These are phyloP conservation scores for Talaromyces verruculosus DNA, from an alignment of 2,329 filamentous ascomycete species.

Conservation along the genomic window DNA sequence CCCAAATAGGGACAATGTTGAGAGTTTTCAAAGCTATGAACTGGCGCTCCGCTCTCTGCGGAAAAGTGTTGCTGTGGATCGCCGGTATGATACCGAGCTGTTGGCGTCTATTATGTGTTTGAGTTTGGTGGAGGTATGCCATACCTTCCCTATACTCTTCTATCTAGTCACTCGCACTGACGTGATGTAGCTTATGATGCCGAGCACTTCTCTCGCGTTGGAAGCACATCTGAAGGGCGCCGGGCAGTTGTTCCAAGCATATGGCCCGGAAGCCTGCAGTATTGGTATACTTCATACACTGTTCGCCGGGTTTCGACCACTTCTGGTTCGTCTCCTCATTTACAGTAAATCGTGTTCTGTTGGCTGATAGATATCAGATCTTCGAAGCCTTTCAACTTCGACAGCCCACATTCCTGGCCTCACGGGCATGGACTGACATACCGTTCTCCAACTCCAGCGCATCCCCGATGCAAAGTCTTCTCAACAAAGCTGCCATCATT, in stretches of 20 bases:
- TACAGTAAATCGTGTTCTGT: neutral
- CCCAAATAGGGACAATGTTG: neutral
- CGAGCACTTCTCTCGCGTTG: slow-evolving; percentile 29
- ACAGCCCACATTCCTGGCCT: slow-evolving; percentile 34
- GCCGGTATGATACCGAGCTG: slow-evolving; percentile 27
- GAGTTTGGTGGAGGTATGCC: slow-evolving; percentile 30
- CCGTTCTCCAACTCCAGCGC: slow-evolving; percentile 33
- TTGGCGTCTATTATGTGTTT: slow-evolving; percentile 42
- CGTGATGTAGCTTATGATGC: slow-evolving; percentile 35
- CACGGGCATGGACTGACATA: slow-evolving; percentile 31
- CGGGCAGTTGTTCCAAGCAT: slow-evolving; percentile 35
- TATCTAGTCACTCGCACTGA: neutral
- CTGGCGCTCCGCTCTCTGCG: neutral
- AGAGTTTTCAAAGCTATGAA: neutral
- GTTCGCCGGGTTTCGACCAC: slow-evolving; percentile 44
- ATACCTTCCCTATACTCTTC: neutral
- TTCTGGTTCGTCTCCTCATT: slow-evolving; percentile 33
- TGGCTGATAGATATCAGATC: slow-evolving; percentile 26
- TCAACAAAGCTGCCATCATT: slow-evolving; percentile 32
- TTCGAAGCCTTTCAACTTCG: slow-evolving; percentile 33
- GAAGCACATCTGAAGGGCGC: slow-evolving; percentile 40
- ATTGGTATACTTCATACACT: slow-evolving; percentile 39
- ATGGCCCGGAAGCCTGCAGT: slow-evolving; percentile 32
- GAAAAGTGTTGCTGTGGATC: slow-evolving; percentile 21
- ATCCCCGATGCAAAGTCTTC: slow-evolving; percentile 36